Evolutionary conservation across 495 filamentous ascomycete genomes (phyloP).

Genomic region (Sordaria brevicollis): DNA sequence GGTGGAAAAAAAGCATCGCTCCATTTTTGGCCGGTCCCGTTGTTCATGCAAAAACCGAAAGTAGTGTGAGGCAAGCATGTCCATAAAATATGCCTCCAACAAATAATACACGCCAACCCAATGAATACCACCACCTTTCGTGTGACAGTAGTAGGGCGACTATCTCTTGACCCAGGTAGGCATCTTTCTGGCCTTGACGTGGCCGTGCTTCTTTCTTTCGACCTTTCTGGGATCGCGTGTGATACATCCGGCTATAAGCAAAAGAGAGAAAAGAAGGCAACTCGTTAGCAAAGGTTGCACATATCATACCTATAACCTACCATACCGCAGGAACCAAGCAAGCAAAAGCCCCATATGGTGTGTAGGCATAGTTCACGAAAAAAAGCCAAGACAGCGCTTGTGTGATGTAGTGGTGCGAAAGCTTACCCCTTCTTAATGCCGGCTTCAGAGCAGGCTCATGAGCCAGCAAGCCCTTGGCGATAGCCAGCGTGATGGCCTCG

Average conservation of each 20-base stretch:
- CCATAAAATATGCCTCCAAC: neutral
- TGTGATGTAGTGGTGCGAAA: neutral
- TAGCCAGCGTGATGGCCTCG: conserved; percentile 86
- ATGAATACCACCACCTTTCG: neutral
- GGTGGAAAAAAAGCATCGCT: conserved; percentile 2
- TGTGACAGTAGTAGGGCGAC: neutral
- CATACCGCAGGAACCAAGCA: neutral
- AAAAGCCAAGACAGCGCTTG: neutral
- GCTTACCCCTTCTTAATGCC: conserved; percentile 77
- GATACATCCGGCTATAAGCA: conserved; percentile 66
- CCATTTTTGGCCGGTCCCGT: neutral
- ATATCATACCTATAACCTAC: neutral
- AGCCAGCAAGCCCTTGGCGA: conserved; percentile 75
- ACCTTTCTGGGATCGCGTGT: conserved; percentile 86
- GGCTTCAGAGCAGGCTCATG: conserved; percentile 89
- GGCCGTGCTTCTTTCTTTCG: conserved; percentile 96
- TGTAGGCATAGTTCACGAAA: neutral
- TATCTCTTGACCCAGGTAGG: conserved; percentile 95
- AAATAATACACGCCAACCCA: neutral
- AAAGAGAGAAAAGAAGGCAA: neutral
- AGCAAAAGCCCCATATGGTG: neutral
- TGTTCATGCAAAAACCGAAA: conserved; percentile 11
- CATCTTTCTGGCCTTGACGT: conserved; percentile 94
- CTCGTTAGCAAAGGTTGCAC: neutral
- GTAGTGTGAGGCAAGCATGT: neutral